Evolutionary conservation across 257 asterid species (phyloP).

Genomic region (Nicotiana tomentosiformis): DNA sequence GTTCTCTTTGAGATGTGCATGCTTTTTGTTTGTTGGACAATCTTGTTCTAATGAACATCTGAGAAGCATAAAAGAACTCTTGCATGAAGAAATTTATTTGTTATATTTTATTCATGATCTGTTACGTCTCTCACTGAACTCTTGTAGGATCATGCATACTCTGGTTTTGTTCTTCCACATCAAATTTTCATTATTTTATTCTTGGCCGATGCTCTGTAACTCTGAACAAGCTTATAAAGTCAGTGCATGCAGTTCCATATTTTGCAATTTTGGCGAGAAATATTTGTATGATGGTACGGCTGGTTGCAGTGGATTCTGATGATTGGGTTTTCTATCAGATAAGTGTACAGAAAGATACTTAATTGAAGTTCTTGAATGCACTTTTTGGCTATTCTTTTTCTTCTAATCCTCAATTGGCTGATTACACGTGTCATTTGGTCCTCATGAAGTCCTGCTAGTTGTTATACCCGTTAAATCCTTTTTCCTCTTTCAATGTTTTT

Average conservation of each 20-base stretch:
- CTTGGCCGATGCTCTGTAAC: background rate
- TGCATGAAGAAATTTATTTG: background rate
- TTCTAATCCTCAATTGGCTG: background rate
- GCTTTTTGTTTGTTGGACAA: background rate
- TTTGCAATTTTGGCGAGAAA: background rate
- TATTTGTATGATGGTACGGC: background rate
- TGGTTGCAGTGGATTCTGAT: background rate
- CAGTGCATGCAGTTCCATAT: background rate
- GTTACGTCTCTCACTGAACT: background rate
- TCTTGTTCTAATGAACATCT: background rate
- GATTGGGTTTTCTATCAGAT: background rate
- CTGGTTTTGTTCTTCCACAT: background rate
- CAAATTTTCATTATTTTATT: background rate
- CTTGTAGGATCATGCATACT: background rate
- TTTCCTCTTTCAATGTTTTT: background rate
- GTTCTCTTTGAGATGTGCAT: background rate
- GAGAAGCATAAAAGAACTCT: background rate
- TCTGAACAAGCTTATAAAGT: background rate
- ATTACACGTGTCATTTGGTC: background rate
- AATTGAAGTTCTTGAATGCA: background rate
- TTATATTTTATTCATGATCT: background rate
- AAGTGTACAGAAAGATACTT: background rate
- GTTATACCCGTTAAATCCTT: background rate
- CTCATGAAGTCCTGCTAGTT: background rate
- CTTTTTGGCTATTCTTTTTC: conserved; percentile 1